Base-by-base conservation (phyloP, 352 stramenopile species). In the Globisporangium camurandrum region DNA sequence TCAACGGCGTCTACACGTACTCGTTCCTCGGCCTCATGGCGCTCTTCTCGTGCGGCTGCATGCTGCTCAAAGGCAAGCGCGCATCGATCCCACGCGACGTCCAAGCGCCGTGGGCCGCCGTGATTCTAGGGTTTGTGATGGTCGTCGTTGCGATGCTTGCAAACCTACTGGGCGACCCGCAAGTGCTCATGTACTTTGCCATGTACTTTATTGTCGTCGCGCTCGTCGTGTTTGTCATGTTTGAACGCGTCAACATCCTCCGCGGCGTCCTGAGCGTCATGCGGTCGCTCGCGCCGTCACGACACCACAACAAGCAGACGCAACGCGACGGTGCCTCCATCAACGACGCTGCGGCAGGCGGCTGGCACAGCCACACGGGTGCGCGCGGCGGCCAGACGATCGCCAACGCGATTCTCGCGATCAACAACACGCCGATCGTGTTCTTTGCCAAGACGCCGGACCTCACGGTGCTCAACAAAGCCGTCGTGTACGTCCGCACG, bases 51-150 rank as follows among this genome's bases (percentile, higher is more conserved):
- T 78, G 74, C 38, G 91, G 91, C 46, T 97, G 88, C 64, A 96
- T 97, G 74, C 56, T 97, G 28, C 87, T 98, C 51, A 97, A 97
- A 72, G 96, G 95, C 56, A 98, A 98, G 71, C 79, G 93, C 17
- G 86, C 88, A 0, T 79, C 88, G 16, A 66, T 98, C 26, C 87
- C 86, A 34, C 79, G 93, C 45, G 71, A 85, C 12, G 77, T 95
- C 28, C 88, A 87, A 3, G 87, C 87, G 20, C 82, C 84, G 28
- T 97, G 90, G 86, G 89, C 83, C 81, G 78, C 67, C 72, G 88
- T 80, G 62, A 70, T 93, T 39, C 41, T 93, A 22, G 84, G 84
- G 24, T 77, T 93, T 9, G 64, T 54, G 23, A 80, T 93, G 74
- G 85, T 95, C n/a, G 41, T 93, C 36, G 75, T 69, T 9, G 86